phyloP scores from a whole-genome alignment of 352 stramenopile genomes.

The Pythium aristosporum region DNA sequence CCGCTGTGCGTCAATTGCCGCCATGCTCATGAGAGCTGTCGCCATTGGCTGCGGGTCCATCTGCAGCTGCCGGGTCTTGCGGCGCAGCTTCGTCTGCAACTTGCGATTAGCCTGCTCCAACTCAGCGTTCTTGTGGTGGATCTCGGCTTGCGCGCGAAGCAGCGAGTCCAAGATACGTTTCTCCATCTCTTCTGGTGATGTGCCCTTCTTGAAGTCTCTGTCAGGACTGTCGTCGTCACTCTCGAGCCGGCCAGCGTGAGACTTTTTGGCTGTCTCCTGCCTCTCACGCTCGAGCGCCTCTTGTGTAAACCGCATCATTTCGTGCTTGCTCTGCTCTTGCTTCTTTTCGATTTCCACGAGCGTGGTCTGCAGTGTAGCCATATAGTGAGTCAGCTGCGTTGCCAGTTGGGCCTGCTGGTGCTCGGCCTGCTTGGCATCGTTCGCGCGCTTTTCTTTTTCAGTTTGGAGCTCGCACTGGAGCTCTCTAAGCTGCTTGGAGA shows the following conservation, averaged over 20 bases:
- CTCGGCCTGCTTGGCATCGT: conserved; percentile 44
- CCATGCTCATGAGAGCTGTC: conserved; percentile 48
- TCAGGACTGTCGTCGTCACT: conserved; percentile 39
- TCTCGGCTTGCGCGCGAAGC: conserved; percentile 50
- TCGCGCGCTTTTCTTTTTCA: conserved; percentile 49
- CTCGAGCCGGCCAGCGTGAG: conserved; percentile 41
- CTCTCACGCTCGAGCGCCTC: conserved; percentile 45
- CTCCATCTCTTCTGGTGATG: conserved; percentile 36
- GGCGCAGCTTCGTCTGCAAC: conserved; percentile 44
- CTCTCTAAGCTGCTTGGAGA: conserved; percentile 51
- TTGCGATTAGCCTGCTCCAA: conserved; percentile 64
- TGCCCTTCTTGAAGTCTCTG: conserved; percentile 3
- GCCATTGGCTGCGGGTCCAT: conserved; percentile 18
- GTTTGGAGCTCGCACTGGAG: conserved; percentile 54
- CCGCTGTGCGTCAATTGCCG: conserved; percentile 53
- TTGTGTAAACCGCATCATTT: conserved; percentile 66
- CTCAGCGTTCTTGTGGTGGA: conserved; percentile 60
- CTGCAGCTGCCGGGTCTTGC: conserved; percentile 34
- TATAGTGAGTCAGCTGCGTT: conserved; percentile 49
- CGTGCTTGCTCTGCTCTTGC: conserved; percentile 55
- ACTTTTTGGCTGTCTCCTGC: conserved; percentile 31
- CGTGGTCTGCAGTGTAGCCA: conserved; percentile 56
- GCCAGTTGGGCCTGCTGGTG: conserved; percentile 54
- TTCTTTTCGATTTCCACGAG: conserved; percentile 69
- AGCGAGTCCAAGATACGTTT: conserved; percentile 66